These are phyloP conservation scores for Suaeda aralocaspica DNA, from an alignment of 148 eudicot species.

Conservation along the genomic window DNA sequence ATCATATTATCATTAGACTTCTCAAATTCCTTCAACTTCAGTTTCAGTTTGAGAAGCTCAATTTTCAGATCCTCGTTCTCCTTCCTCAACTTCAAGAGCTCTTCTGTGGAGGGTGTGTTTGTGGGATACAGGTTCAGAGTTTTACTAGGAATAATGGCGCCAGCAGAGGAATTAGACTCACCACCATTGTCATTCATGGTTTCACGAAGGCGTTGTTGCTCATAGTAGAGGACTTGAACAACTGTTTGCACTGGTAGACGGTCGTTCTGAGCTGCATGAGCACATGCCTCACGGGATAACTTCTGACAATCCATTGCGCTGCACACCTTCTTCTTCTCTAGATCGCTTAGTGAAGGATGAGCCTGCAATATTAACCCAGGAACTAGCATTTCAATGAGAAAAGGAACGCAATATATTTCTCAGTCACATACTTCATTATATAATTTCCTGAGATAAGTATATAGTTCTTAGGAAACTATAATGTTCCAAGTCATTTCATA, in stretches of 20 bases:
- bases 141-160: conserved; percentile 22
- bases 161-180: conserved; percentile 29
- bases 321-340: conserved; percentile 85
- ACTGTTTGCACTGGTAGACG: conserved; percentile 91
- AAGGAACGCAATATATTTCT: too few relatives aligned
- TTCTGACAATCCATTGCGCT: conserved; percentile 90
- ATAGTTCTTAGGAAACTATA: too few relatives aligned
- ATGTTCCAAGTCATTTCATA: too few relatives aligned
- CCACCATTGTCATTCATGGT: conserved; percentile 28
- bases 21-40: conserved; percentile 61
- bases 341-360: conserved; percentile 67
- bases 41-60: conserved; percentile 65
- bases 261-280: conserved; percentile 91
- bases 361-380: conserved; percentile 37
- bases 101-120: conserved; percentile 30
- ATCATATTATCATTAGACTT: neutral
- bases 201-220: conserved; percentile 80
- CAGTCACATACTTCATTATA: too few relatives aligned
- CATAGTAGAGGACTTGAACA: conserved; percentile 86
- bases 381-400: neutral
- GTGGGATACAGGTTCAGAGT: conserved; percentile 20
- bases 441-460: too few relatives aligned
- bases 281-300: conserved; percentile 90
- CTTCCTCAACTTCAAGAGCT: conserved; percentile 38
- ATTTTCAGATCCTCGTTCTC: conserved; percentile 82